Percentiles rank a stretch among this genome's conserved stretches.
phyloP scores from a whole-genome alignment of 176 grass and related monocot genomes.

The Zoysia japonica region DNA sequence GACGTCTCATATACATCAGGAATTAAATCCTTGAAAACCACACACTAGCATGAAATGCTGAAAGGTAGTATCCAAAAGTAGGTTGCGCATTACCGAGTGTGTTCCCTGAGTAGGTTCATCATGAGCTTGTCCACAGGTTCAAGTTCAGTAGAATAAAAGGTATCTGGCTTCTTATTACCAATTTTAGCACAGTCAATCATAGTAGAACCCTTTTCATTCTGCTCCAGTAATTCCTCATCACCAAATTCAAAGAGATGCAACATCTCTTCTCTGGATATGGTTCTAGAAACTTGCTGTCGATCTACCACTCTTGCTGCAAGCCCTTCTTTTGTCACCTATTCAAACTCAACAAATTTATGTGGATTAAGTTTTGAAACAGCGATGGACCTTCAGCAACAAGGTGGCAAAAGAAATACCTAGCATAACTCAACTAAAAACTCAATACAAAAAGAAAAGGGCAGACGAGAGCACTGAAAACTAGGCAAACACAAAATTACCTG shows the following conservation, averaged over 20 bases:
- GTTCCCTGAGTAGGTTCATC: slow-evolving; percentile 66
- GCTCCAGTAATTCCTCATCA: slow-evolving; percentile 75
- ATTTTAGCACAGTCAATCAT: slow-evolving; percentile 32
- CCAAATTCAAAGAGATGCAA: slow-evolving; percentile 94
- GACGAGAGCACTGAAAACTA: not conserved
- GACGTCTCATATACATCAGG: not conserved
- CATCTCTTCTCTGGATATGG: slow-evolving; percentile 98
- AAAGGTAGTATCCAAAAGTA: slow-evolving; percentile 5
- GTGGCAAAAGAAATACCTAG: not conserved
- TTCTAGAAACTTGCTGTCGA: slow-evolving; percentile 94
- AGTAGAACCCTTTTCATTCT: slow-evolving; percentile 37
- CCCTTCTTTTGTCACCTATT: slow-evolving; percentile 96
- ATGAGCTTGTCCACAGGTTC: slow-evolving; percentile 66
- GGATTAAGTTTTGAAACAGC: slow-evolving; percentile 20
- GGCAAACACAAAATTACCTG: slow-evolving; percentile 57
- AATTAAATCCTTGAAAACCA: not conserved
- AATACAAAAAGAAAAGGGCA: too few species aligned
- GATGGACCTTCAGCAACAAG: slow-evolving; percentile 25
- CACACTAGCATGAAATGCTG: not conserved
- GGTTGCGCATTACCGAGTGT: slow-evolving; percentile 61
- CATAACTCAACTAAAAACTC: slow-evolving; percentile 10
- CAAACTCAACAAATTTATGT: slow-evolving; percentile 25
- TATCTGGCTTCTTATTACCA: slow-evolving; percentile 32
- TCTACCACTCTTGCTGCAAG: slow-evolving; percentile 98
- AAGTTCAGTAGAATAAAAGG: slow-evolving; percentile 40